Evolutionary conservation across 2,329 filamentous ascomycete species (phyloP).

Genomic region (Drechslerella coelobrocha): DNA sequence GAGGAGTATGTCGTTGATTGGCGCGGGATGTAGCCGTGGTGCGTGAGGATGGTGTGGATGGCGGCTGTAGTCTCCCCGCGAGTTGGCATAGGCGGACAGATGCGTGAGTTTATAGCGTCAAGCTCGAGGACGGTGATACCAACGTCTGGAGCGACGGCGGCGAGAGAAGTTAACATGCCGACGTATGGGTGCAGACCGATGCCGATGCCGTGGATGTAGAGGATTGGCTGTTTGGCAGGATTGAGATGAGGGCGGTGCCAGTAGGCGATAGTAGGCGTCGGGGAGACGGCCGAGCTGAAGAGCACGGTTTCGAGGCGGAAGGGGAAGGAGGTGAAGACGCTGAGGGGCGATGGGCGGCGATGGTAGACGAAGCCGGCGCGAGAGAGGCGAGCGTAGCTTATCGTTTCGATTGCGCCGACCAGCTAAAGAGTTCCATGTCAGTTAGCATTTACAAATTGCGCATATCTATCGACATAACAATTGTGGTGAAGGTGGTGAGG

Average conservation of each 20-base stretch:
- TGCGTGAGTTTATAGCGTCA: conserved; percentile 59
- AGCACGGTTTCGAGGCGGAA: conserved; percentile 63
- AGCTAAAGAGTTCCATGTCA: conserved; percentile 21
- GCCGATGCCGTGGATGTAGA: conserved; percentile 71
- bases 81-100: conserved; percentile 26
- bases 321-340: conserved; percentile 62
- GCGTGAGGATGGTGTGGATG: conserved; percentile 19
- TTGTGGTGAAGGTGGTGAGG: background rate
- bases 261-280: conserved; percentile 22
- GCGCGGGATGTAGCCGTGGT: conserved; percentile 50
- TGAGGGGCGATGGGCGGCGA: conserved; percentile 59
- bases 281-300: conserved; percentile 52
- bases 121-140: conserved; percentile 60
- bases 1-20: too few relatives aligned
- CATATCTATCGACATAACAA: background rate
- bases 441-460: conserved; percentile 49
- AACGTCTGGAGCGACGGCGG: conserved; percentile 58
- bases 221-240: conserved; percentile 64
- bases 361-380: conserved; percentile 63
- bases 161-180: conserved; percentile 65
- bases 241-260: conserved; percentile 68
- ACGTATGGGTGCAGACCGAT: conserved; percentile 68
- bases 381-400: conserved; percentile 58
- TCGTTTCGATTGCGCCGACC: conserved; percentile 57
- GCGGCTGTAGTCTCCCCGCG: conserved; percentile 15